Evolutionary conservation across 495 filamentous ascomycete genomes (phyloP), one percentile per base, ranked within the genome.

Genomic region (Rostrohypoxylon terebratum): DNA sequence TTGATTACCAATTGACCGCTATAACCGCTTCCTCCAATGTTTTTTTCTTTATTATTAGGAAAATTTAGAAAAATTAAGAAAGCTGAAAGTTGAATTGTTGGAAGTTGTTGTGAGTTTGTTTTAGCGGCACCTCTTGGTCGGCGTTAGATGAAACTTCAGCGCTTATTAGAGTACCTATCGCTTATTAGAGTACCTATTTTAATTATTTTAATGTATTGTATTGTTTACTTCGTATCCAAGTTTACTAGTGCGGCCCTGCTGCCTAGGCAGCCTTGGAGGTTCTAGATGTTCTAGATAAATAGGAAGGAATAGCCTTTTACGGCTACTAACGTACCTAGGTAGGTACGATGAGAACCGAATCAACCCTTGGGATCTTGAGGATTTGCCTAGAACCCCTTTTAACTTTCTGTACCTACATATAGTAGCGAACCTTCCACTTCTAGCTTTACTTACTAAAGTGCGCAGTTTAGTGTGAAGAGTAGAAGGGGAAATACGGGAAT

Each of bases 131-230:
- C 62, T 63, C 34, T 59, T 59, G 40, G 48, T 59, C 53, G 25
- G 66, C 66, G 66, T 70, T 18, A 74, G 71, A 74, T 74, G 71
- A 74, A 74, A 74, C 71, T 55, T 50, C 58, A 59, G 71, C 58
- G 59, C 58, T 74, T 65, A 74, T 74, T 74, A 74, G 69, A 67
- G 71, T 69, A 74, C 71, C 48, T 25, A 66, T n/a, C 58, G 59
- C 58, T 74, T 65, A 74, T 74, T 74, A 74, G 69, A 67, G 71
- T 69, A 74, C 71, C 48, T 25, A 66, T n/a, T n/a, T n/a, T n/a
- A n/a, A n/a, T n/a, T n/a, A n/a, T 69, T 47, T 67, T 67, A 65
- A 70, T 20, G 63, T 69, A n/a, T n/a, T n/a, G n/a, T n/a, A n/a
- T n/a, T n/a, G n/a, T n/a, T n/a, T n/a, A n/a, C n/a, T n/a, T n/a